These are phyloP conservation scores for Penicillium occitanis DNA, from an alignment of 2,329 filamentous ascomycete genomes.

Conservation along the genomic window DNA sequence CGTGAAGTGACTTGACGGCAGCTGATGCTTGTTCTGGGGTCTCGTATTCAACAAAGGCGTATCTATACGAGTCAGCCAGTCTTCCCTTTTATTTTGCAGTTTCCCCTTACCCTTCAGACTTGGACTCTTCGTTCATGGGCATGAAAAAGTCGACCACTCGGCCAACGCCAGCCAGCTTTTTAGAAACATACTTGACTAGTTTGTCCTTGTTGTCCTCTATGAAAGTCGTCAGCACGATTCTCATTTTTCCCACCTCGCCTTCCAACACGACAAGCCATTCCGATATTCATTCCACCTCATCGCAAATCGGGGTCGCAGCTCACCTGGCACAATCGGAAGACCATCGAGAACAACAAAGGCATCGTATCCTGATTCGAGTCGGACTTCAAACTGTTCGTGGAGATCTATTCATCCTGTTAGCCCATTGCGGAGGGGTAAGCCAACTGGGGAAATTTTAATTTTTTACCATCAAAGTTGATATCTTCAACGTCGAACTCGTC, in stretches of 20 bases:
- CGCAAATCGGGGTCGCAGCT: neutral
- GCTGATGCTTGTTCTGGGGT: conserved; percentile 85
- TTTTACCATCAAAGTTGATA: conserved; percentile 75
- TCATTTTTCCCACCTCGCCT: neutral
- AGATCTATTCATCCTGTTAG: conserved; percentile 59
- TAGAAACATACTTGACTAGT: conserved; percentile 91
- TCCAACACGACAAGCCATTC: neutral
- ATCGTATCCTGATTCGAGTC: conserved; percentile 92
- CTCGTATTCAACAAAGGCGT: conserved; percentile 95
- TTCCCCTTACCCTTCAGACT: conserved; percentile 72
- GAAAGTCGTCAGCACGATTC: neutral
- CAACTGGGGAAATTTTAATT: conserved; percentile 21
- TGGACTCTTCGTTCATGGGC: conserved; percentile 84
- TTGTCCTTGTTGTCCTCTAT: conserved; percentile 84
- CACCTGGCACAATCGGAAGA: conserved; percentile 68
- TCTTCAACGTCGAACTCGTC: conserved; percentile 90
- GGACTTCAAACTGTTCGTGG: conserved; percentile 90
- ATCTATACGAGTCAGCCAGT: conserved; percentile 54
- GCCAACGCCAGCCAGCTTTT: conserved; percentile 85
- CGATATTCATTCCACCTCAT: neutral
- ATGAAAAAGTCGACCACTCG: conserved; percentile 89
- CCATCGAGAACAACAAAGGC: conserved; percentile 96
- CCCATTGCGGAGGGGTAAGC: conserved; percentile 31
- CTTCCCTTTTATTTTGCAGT: neutral
- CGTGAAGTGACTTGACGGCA: conserved; percentile 84